These are phyloP conservation scores for Jimgerdemannia lactiflua DNA, from an alignment of 192 early-diverging fungal genomes.

Conservation along the genomic window DNA sequence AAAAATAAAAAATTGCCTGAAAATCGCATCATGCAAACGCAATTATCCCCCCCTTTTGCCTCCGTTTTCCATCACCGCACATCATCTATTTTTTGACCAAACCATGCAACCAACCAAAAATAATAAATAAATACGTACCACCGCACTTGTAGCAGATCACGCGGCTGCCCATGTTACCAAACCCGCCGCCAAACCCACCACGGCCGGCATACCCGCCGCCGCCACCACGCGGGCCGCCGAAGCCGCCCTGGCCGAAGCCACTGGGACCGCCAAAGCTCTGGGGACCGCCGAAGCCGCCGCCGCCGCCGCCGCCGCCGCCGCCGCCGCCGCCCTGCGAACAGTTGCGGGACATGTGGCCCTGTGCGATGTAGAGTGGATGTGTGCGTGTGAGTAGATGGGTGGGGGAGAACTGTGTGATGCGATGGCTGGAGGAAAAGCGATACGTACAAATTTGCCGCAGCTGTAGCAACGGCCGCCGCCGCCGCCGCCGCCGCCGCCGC, in stretches of 20 bases:
- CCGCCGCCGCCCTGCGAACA: constrained; percentile 23
- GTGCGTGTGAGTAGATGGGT: neutral
- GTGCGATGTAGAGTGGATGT: neutral
- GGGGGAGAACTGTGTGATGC: neutral
- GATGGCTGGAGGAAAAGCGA: neutral
- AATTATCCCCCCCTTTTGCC: neutral
- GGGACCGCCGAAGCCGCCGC: constrained; percentile 12
- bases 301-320: neutral
- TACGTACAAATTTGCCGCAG: constrained; percentile 49
- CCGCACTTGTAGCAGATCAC: constrained; percentile 53
- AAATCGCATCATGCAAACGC: too few species aligned
- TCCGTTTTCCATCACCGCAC: neutral
- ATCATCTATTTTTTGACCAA: neutral
- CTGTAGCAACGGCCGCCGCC: constrained; percentile 36
- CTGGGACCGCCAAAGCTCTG: constrained; percentile 5
- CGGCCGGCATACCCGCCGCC: constrained; percentile 9
- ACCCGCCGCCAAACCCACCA: constrained; percentile 11
- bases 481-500: constrained; percentile 25
- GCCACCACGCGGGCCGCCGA: neutral
- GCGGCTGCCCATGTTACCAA: constrained; percentile 7
- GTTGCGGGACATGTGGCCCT: constrained; percentile 53
- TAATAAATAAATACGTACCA: constrained; percentile 7
- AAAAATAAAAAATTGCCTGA: neutral
- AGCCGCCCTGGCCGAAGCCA: neutral
- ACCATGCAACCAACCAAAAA: neutral